Evolutionary conservation across 148 eudicot genomes (phyloP).

Genomic region (Polygonum aviculare): DNA sequence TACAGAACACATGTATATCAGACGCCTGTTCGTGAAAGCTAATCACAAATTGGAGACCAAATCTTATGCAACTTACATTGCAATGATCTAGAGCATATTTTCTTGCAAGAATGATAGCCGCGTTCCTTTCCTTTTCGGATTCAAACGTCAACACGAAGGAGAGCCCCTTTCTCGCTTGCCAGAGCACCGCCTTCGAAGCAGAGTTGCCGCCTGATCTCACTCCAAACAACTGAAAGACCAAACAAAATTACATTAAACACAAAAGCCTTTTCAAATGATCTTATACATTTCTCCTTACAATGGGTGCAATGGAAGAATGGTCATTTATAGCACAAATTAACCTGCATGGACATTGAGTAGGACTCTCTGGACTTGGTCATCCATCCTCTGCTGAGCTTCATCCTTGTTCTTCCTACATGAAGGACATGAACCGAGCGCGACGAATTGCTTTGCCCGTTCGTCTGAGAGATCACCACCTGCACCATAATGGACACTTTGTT

Average conservation of each 20-base stretch:
- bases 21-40: no score
- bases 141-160: conserved; percentile 73
- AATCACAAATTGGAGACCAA: neutral
- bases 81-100: conserved; percentile 58
- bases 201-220: conserved; percentile 89
- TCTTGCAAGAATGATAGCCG: conserved; percentile 67
- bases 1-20: neutral
- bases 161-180: conserved; percentile 84
- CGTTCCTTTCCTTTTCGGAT: conserved; percentile 73
- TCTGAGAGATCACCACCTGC: conserved; percentile 66
- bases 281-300: no score
- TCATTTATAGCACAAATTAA: conserved; percentile 1
- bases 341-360: conserved; percentile 85
- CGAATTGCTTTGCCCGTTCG: conserved; percentile 79
- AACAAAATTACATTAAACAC: neutral
- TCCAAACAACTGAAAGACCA: conserved; percentile 59
- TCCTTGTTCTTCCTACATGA: conserved; percentile 70
- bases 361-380: conserved; percentile 86
- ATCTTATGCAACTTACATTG: conserved; percentile 41
- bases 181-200: conserved; percentile 86
- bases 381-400: conserved; percentile 90
- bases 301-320: neutral
- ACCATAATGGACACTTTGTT: no score
- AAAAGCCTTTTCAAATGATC: no score
- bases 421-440: conserved; percentile 66